These are phyloP conservation scores for Lablab purpureus DNA, from an alignment of 306 rosid species.

Conservation along the genomic window DNA sequence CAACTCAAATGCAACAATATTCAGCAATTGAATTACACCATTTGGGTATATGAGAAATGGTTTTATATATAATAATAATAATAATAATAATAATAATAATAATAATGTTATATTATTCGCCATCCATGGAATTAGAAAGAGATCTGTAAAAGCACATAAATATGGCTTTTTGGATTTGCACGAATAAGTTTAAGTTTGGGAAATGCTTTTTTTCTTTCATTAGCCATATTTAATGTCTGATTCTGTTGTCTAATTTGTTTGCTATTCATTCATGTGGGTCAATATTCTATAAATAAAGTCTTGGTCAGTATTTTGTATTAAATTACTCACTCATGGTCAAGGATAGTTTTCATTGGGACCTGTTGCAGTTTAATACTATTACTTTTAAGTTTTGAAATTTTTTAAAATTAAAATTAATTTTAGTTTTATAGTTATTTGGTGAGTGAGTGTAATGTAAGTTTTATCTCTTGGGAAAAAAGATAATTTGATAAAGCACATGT, in stretches of 20 bases:
- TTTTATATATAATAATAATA: not conserved
- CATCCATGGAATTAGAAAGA: no score
- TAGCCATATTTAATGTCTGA: not conserved
- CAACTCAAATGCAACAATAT: constrained; percentile 4
- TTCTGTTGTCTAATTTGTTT: not conserved
- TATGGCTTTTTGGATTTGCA: not conserved
- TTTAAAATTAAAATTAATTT: not conserved
- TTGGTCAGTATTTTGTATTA: not conserved
- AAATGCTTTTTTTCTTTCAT: not conserved
- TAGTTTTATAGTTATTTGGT: not conserved
- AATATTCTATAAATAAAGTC: not conserved
- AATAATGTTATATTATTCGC: no score
- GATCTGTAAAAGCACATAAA: no score
- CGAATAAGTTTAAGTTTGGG: not conserved
- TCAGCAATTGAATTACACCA: no score
- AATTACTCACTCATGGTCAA: not conserved
- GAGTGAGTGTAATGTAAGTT: not conserved
- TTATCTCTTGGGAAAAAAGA: not conserved
- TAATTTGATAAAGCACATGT: no score
- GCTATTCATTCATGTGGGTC: not conserved
- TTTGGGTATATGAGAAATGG: not conserved
- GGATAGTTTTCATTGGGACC: no score
- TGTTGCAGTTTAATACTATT: no score
- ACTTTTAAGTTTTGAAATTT: no score
- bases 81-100: no score